Conservation (phyloP, 2,329 filamentous ascomycete species). For the Xylaria sp. region DNA sequence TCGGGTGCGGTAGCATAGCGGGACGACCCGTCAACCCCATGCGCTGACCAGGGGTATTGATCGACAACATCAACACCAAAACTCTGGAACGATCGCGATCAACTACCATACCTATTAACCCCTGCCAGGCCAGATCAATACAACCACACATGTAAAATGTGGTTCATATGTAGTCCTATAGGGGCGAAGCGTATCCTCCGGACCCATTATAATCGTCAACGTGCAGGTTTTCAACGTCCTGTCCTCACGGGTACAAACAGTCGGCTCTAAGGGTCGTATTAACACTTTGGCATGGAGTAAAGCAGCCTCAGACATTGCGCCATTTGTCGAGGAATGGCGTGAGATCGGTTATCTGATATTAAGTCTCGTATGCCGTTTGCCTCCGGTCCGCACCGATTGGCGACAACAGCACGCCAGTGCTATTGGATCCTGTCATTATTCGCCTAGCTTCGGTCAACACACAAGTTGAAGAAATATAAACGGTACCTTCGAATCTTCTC, state of each 20-base stretch:
- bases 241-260: not conserved
- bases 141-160: not conserved
- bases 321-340: conserved; percentile 8
- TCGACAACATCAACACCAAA: conserved; percentile 5
- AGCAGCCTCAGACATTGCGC: conserved; percentile 2
- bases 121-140: conserved; percentile 4
- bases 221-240: too few relatives aligned
- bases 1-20: conserved; percentile 1
- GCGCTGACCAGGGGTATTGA: not conserved
- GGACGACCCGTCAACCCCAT: conserved; percentile 22
- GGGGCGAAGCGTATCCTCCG: not conserved
- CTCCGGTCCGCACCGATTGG: not conserved
- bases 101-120: not conserved
- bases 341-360: not conserved
- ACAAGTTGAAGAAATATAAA: not conserved
- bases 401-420: not conserved
- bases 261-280: not conserved
- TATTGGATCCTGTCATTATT: not conserved
- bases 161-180: not conserved
- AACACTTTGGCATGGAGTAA: not conserved
- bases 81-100: conserved; percentile 1
- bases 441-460: not conserved
- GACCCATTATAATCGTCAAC: too few relatives aligned
- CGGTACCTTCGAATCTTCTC: not conserved
- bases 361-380: not conserved